Evolutionary conservation across 2,329 filamentous ascomycete species (phyloP).

Genomic region (Juglanconis sp.): DNA sequence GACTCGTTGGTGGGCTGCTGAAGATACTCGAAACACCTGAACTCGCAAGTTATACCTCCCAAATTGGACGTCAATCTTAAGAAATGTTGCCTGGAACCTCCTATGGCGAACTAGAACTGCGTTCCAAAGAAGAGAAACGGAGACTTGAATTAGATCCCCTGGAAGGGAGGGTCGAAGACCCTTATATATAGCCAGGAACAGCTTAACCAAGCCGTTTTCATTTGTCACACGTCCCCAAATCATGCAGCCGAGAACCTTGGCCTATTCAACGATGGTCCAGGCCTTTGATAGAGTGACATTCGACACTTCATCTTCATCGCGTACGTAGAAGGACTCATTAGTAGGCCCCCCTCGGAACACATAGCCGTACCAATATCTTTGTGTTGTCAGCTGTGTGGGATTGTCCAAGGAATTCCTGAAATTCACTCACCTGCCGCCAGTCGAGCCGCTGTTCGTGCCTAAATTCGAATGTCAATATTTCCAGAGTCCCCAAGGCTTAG

Average conservation of each 20-base stretch:
- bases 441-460: constrained; percentile 13
- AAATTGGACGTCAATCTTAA: background rate
- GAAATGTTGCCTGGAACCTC: background rate
- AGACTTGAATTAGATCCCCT: too few relatives aligned
- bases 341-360: constrained; percentile 14
- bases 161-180: too few relatives aligned
- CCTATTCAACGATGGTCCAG: constrained; percentile 11
- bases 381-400: background rate
- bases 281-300: constrained; percentile 6
- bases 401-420: background rate
- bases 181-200: background rate
- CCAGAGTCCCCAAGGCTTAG: background rate
- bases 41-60: background rate
- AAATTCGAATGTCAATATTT: background rate
- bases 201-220: too few relatives aligned
- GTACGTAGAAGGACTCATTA: constrained; percentile 12
- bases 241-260: background rate
- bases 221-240: too few relatives aligned
- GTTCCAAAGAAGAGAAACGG: too few relatives aligned
- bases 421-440: constrained; percentile 5
- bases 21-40: background rate
- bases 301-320: background rate
- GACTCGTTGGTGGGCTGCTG: too few relatives aligned
- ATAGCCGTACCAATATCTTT: constrained; percentile 15
- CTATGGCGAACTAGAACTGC: too few relatives aligned